A percentile compares a stretch with the other conserved stretches of the same genome.
These are phyloP conservation scores for Tolypocladium endophyticum DNA, from an alignment of 2,329 filamentous ascomycete genomes.

Conservation along the genomic window DNA sequence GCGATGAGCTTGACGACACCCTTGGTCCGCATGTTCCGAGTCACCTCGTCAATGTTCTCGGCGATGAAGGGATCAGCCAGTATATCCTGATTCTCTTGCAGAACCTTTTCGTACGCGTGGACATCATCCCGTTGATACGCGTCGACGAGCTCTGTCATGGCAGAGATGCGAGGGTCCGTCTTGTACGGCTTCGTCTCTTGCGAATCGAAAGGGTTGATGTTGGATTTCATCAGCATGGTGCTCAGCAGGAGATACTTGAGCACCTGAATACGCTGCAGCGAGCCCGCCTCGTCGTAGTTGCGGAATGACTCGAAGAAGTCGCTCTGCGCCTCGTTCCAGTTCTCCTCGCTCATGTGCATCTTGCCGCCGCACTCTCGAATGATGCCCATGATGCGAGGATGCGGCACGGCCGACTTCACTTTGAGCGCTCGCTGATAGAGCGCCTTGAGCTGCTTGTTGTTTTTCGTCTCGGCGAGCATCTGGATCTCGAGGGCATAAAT, in stretches of 20 bases:
- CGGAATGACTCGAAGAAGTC: conserved; percentile 99
- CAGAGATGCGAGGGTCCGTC: conserved; percentile 85
- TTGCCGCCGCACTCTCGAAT: conserved; percentile 98
- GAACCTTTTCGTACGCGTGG: conserved; percentile 76
- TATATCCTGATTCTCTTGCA: conserved; percentile 81
- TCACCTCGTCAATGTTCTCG: conserved; percentile 98
- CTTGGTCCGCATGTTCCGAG: conserved; percentile 95
- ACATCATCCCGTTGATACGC: conserved; percentile 95
- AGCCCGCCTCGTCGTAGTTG: conserved; percentile 97
- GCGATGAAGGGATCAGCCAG: conserved; percentile 91
- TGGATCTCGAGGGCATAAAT: conserved; percentile 96
- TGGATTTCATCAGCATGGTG: conserved; percentile 96
- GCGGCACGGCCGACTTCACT: conserved; percentile 92
- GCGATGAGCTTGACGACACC: conserved; percentile 87
- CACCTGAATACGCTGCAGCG: conserved; percentile 90
- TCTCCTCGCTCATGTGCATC: conserved; percentile 99
- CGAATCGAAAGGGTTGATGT: conserved; percentile 98
- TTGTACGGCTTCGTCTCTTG: conserved; percentile 98
- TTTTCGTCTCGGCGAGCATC: conserved; percentile 94
- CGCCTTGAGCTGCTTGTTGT: conserved; percentile 92
- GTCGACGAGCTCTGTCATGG: conserved; percentile 95
- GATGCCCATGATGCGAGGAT: conserved; percentile 98
- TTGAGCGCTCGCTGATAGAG: conserved; percentile 86
- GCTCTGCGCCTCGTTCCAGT: conserved; percentile 93
- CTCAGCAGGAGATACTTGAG: conserved; percentile 93